These are phyloP conservation scores for Phenoliferia sp. DNA, from an alignment of 1,284 basidiomycete species.

Conservation along the genomic window DNA sequence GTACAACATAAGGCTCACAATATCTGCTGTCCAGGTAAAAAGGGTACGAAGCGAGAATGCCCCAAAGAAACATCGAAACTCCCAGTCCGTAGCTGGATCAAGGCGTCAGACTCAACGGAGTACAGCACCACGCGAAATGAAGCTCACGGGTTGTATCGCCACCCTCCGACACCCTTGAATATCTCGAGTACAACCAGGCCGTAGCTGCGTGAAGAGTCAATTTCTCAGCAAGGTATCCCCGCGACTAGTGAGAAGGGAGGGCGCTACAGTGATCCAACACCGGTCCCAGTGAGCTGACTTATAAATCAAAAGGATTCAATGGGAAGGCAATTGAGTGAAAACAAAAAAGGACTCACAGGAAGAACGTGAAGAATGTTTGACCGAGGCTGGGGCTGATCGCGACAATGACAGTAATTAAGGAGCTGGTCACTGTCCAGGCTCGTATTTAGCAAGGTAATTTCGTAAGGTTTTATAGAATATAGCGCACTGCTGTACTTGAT, in stretches of 20 bases:
- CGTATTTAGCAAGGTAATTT: background rate
- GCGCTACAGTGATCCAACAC: background rate
- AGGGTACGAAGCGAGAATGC: background rate
- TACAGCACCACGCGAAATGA: background rate
- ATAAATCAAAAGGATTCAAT: too few relatives aligned
- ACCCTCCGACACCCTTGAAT: constrained; percentile 43
- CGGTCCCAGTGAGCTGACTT: constrained; percentile 9
- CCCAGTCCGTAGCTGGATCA: constrained; percentile 9
- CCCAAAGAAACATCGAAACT: background rate
- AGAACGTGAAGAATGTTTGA: constrained; percentile 40
- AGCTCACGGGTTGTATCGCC: constrained; percentile 40
- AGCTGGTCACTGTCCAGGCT: constrained; percentile 33
- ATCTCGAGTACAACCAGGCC: constrained; percentile 31
- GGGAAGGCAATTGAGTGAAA: too few relatives aligned
- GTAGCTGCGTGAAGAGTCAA: constrained; percentile 8
- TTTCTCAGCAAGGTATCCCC: background rate
- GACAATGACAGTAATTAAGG: constrained; percentile 42
- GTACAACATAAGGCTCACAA: background rate
- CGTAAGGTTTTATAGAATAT: background rate
- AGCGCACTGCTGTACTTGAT: constrained; percentile 35
- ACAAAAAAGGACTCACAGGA: constrained; percentile 29
- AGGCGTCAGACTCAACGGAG: background rate
- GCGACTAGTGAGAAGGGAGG: too few relatives aligned
- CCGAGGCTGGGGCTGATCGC: constrained; percentile 41
- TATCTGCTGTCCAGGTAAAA: constrained; percentile 3